Base-by-base conservation (phyloP, 2,329 filamentous ascomycete genomes). In the Aureobasidium zeae region DNA sequence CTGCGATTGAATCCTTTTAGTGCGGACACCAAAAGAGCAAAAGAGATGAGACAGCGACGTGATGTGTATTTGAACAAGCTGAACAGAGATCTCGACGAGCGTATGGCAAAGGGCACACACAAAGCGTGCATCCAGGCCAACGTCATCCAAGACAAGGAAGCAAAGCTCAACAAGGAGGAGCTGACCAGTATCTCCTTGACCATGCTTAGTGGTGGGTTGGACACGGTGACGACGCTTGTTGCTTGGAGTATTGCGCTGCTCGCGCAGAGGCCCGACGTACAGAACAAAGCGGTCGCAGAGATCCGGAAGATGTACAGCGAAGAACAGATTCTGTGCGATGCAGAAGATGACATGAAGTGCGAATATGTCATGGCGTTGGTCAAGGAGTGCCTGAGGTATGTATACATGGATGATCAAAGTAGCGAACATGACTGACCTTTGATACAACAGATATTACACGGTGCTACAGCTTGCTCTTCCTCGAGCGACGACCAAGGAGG, bases 121-220 rank as follows among this genome's bases (percentile, higher is more conserved):
- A 70, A 72, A 51, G 76, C 77, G 0, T 82, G 79, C 53, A 82
- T 82, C 31, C 77, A 81, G 48, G 77, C 76, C 3, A 82, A 81
- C 48, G 71, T 81, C 22, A 79, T 81, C 47, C 62, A 73, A 34
- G 77, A 81, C 50, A 71, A 75, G 51, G 77, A 81, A 26, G 72
- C 76, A 0, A 76, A 73, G 49, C 61, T 82, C 12, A 79, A 74
- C 59, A 68, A 70, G 28, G 76, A 74, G 37, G 79, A 83, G 50
- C 65, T 82, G 25, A 79, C 71, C 0, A 77, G 73, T 0, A 82
- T 82, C 52, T 79, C 74, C 49, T 58, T 83, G 48, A 82, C 78
- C 1, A 83, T 83, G 79, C 63, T 83, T 4, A 78, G 75, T 0
- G 79, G 78, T 1, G 79, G 79, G 0, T 63, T 83, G 3, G 79